These are phyloP conservation scores for Eugenia klotzschiana DNA, from an alignment of 441 rosid genomes.

Conservation along the genomic window DNA sequence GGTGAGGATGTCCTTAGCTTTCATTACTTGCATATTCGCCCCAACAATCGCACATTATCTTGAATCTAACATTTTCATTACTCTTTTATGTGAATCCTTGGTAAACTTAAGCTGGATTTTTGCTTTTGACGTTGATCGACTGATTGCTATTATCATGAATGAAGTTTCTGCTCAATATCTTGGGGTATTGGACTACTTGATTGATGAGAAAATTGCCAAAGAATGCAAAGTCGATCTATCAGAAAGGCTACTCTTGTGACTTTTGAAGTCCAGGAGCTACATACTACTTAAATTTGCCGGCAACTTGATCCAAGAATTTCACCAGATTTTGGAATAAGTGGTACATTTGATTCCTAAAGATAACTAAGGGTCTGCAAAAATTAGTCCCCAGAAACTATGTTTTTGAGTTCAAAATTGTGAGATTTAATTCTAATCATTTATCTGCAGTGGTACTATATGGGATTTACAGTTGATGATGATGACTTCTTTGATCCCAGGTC, in stretches of 20 bases:
- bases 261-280: neutral
- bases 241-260: neutral
- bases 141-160: neutral
- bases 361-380: neutral
- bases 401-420: neutral
- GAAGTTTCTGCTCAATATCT: neutral
- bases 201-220: neutral
- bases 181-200: neutral
- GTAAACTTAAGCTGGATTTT: neutral
- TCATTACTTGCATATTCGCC: neutral
- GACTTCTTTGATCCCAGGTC: conserved; percentile 28
- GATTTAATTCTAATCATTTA: neutral
- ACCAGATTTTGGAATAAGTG: neutral
- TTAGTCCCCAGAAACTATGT: neutral
- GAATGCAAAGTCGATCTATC: neutral
- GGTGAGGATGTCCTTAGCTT: conserved; percentile 14
- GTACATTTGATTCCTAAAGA: neutral
- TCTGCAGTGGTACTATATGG: neutral
- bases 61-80: neutral
- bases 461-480: neutral
- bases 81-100: neutral
- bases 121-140: neutral
- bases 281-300: neutral
- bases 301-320: neutral
- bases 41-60: neutral